phyloP scores from a whole-genome alignment of 2,329 filamentous ascomycete genomes.

The Rutstroemia sp. region DNA sequence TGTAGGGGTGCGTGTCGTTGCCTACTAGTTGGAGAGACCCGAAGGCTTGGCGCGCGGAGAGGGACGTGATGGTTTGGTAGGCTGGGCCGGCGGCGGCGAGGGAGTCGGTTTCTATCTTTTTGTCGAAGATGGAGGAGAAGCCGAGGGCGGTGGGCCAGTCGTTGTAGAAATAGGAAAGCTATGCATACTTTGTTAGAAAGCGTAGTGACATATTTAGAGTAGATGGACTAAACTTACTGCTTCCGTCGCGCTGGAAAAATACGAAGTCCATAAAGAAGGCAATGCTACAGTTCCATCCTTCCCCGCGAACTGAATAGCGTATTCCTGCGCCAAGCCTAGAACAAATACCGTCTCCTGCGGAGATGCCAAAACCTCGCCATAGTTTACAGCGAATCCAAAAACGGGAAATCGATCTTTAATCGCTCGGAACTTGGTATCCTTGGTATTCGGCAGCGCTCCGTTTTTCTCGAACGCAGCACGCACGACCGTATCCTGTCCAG shows the following conservation, averaged over 20 bases:
- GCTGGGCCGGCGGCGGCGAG: conserved; percentile 58
- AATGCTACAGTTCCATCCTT: conserved; percentile 57
- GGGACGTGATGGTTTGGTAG: conserved; percentile 35
- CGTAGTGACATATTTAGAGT: too few relatives aligned
- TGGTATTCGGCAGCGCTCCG: conserved; percentile 53
- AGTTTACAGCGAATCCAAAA: conserved; percentile 66
- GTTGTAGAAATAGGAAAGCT: conserved; percentile 62
- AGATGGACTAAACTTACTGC: conserved; percentile 30
- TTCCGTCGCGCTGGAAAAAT: conserved; percentile 54
- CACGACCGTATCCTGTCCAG: conserved; percentile 58
- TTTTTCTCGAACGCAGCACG: conserved; percentile 58
- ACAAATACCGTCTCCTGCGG: conserved; percentile 51
- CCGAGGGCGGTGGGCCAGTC: conserved; percentile 57
- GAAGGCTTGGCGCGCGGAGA: conserved; percentile 40
- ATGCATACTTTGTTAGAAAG: too few relatives aligned
- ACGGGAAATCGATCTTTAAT: conserved; percentile 70
- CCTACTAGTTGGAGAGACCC: conserved; percentile 40
- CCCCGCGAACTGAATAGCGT: conserved; percentile 69
- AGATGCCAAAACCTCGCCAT: conserved; percentile 30
- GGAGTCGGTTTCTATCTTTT: conserved; percentile 59
- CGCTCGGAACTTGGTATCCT: conserved; percentile 57
- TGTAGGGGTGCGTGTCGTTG: conserved; percentile 36
- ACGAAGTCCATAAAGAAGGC: conserved; percentile 69
- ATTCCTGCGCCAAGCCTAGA: conserved; percentile 68
- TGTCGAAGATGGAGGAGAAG: conserved; percentile 58